A percentile compares a stretch with the other conserved stretches of the same genome.
These are phyloP conservation scores for Pythium aphanidermatum DNA, from an alignment of 352 stramenopile genomes.

Conservation along the genomic window DNA sequence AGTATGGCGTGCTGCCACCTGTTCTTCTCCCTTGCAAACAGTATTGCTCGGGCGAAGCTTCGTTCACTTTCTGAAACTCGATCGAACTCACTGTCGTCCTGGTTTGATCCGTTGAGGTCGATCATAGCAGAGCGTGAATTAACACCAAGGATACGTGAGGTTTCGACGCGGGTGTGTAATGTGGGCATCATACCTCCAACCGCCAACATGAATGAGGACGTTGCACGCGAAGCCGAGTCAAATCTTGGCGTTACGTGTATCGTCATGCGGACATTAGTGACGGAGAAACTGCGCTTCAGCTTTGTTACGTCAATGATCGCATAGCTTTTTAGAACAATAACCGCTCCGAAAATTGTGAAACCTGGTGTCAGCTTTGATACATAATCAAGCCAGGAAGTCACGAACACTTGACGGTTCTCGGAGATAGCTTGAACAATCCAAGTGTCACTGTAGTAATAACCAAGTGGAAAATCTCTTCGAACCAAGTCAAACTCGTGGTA, in stretches of 20 bases:
- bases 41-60: neutral
- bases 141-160: too few species aligned
- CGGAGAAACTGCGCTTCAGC: too few species aligned
- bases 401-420: slow-evolving; percentile 19
- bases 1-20: slow-evolving; percentile 1
- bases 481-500: slow-evolving; percentile 4
- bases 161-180: too few species aligned
- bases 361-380: slow-evolving; percentile 3
- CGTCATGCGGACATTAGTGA: too few species aligned
- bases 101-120: too few species aligned
- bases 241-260: too few species aligned
- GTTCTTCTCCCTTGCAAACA: neutral
- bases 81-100: too few species aligned
- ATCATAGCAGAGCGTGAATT: too few species aligned
- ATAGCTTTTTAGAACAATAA: slow-evolving; percentile 1
- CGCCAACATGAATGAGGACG: too few species aligned
- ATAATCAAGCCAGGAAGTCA: slow-evolving; percentile 16
- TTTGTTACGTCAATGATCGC: slow-evolving; percentile 4
- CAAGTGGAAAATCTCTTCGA: slow-evolving; percentile 8
- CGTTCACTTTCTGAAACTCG: too few species aligned
- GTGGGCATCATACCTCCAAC: too few species aligned
- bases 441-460: slow-evolving; percentile 15
- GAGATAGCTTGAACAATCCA: slow-evolving; percentile 17
- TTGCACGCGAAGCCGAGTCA: too few species aligned
- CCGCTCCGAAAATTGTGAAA: neutral